Evolutionary conservation across 176 grass and related monocot genomes (phyloP).

Genomic region (Oryza meridionalis): DNA sequence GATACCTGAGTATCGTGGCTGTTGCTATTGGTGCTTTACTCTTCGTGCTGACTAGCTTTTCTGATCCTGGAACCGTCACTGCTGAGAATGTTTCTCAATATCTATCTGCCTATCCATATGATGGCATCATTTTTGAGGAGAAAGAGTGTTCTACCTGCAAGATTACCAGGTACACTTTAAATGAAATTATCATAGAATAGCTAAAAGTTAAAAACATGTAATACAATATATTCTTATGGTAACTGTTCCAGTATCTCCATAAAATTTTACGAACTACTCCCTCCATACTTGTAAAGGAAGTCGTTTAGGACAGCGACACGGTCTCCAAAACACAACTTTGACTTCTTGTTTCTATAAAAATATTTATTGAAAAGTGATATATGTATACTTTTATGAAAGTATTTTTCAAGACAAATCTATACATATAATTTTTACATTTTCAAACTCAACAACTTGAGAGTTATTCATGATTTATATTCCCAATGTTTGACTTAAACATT

Average conservation of each 20-base stretch:
- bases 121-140: slow-evolving; percentile 77
- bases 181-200: slow-evolving; percentile 14
- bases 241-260: slow-evolving; percentile 15
- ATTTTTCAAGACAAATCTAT: no score
- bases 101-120: slow-evolving; percentile 87
- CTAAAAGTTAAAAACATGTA: slow-evolving; percentile 23
- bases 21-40: slow-evolving; percentile 77
- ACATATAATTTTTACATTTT: no score
- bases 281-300: no score
- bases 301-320: no score
- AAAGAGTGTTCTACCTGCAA: slow-evolving; percentile 99
- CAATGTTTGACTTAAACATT: no score
- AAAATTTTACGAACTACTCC: neutral
- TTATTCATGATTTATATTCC: no score
- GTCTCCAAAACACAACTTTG: no score
- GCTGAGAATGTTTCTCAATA: slow-evolving; percentile 82
- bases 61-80: slow-evolving; percentile 94
- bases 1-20: slow-evolving; percentile 67
- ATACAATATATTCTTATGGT: slow-evolving; percentile 5
- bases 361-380: no score
- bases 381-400: no score
- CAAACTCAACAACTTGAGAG: no score
- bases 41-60: slow-evolving; percentile 96
- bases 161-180: slow-evolving; percentile 66
- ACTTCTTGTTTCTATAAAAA: no score